Conservation (phyloP, 2,329 filamentous ascomycete genomes). For the Colletotrichum tofieldiae region DNA sequence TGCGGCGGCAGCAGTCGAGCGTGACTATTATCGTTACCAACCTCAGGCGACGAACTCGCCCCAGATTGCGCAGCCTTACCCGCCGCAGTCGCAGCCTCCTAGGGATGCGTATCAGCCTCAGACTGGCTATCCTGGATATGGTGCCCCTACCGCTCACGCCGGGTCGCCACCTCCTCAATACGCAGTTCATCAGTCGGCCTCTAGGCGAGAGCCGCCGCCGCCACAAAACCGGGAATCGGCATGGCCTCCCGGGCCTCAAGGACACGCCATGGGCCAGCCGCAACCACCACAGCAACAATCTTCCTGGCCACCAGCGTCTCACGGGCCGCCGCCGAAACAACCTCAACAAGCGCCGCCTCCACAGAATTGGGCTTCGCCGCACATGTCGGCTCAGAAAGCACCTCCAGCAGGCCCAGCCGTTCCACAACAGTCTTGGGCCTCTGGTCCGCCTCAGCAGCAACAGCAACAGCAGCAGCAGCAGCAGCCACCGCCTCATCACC, state of each 20-base stretch:
- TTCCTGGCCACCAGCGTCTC: conserved; percentile 54
- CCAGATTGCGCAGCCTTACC: conserved; percentile 64
- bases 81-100: conserved; percentile 56
- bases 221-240: conserved; percentile 53
- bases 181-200: conserved; percentile 61
- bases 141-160: conserved; percentile 55
- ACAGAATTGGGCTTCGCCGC: conserved; percentile 56
- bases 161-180: conserved; percentile 73
- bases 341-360: conserved; percentile 45
- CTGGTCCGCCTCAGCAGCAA: conserved; percentile 44
- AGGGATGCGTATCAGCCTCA: conserved; percentile 62
- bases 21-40: conserved; percentile 65
- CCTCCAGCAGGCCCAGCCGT: conserved; percentile 52
- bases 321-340: conserved; percentile 52
- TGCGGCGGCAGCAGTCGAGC: conserved; percentile 55
- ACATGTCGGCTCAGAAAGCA: conserved; percentile 55
- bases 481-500: conserved; percentile 42
- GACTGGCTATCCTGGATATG: conserved; percentile 60
- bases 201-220: conserved; percentile 61
- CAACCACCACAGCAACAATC: conserved; percentile 50
- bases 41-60: conserved; percentile 61
- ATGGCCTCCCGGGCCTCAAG: conserved; percentile 51
- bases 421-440: conserved; percentile 54
- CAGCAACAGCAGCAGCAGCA: conserved; percentile 45
- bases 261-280: conserved; percentile 45